Base-by-base conservation (phyloP, 306 rosid genomes). In the Carpinus fangiana region DNA sequence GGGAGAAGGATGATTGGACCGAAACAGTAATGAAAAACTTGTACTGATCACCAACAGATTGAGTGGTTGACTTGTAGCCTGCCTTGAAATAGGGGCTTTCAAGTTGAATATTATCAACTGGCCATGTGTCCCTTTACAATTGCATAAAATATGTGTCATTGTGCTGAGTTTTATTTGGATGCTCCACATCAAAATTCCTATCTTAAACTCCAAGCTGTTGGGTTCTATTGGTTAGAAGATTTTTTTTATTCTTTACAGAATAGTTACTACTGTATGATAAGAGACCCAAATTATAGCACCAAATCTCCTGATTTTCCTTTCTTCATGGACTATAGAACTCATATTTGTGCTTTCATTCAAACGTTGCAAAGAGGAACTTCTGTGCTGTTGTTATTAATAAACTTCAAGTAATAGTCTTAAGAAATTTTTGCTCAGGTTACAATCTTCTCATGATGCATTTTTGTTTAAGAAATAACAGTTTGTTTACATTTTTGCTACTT, bases 401-500 rank as follows among this genome's bases (percentile, higher is more conserved):
- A 9, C 14, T 66, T 17, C 48, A 72, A 57, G 12, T 26, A 53
- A 56, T 54, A n/a, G 12, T 64, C 48, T 75, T 48, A 56, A 67
- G 47, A 66, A 61, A 43, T 61, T 76, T 82, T n/a, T 28, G 26
- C 11, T 70, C 0, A 26, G 36, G 54, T 67, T 43, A 21, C 36
- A 62, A 71, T 51, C 54, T 78, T 83, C 43, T 74, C n/a, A 51
- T 52, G 73, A 36, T 46, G 50, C 14, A 7, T 18, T 73, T 53
- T 13, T 67, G 10, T 54, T 51, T 79, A 73, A 46, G 73, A 71
- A 78, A 83, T 78, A 46, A 20, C 69, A 67, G 61, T 10, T 72
- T 21, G 23, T 83, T 12, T 18, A 61, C 59, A 17, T 69, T n/a
- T 21, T 79, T 72, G 21, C 20, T 41, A 73, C 74, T 76, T 85